phyloP scores from a whole-genome alignment of 2,329 filamentous ascomycete species.

The Xylariomycetidae sp. region DNA sequence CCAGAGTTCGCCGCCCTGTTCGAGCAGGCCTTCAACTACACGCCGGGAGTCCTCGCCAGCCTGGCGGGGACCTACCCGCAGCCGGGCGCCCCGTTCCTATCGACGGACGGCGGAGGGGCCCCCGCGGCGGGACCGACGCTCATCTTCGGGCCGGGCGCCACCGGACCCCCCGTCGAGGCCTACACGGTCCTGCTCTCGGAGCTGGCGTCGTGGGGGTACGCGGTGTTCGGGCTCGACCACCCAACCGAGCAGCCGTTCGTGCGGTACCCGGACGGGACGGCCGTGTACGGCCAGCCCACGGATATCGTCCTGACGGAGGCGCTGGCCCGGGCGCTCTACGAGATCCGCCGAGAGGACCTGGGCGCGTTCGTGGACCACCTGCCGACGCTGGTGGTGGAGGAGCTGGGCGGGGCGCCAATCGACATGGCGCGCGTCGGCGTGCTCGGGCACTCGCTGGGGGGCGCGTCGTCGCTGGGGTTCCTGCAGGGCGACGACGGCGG shows the following conservation, averaged over 20 bases:
- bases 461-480: slow-evolving; percentile 12
- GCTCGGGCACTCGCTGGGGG: slow-evolving; percentile 21
- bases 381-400: slow-evolving; percentile 11
- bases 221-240: slow-evolving; percentile 17
- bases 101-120: too few species aligned
- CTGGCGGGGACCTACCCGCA: slow-evolving; percentile 3
- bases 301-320: slow-evolving; percentile 4
- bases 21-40: slow-evolving; percentile 3
- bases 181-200: slow-evolving; percentile 12
- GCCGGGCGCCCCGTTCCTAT: too few species aligned
- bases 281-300: slow-evolving; percentile 11
- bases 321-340: slow-evolving; percentile 7
- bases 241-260: slow-evolving; percentile 22
- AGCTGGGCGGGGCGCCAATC: slow-evolving; percentile 10
- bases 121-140: slow-evolving; percentile 7
- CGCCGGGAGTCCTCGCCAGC: background rate
- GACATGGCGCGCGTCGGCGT: slow-evolving; percentile 11
- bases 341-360: slow-evolving; percentile 7
- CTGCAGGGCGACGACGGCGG: slow-evolving; percentile 8
- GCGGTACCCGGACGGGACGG: slow-evolving; percentile 19
- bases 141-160: slow-evolving; percentile 9
- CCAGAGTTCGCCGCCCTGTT: slow-evolving; percentile 5
- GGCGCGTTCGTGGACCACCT: slow-evolving; percentile 15
- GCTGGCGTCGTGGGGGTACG: slow-evolving; percentile 14
- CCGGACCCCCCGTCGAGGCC: slow-evolving; percentile 5